A percentile compares a stretch with the other conserved stretches of the same genome.
These are phyloP conservation scores for Dioscorea cayenensis DNA, from an alignment of 116 monocot genomes.

Conservation along the genomic window DNA sequence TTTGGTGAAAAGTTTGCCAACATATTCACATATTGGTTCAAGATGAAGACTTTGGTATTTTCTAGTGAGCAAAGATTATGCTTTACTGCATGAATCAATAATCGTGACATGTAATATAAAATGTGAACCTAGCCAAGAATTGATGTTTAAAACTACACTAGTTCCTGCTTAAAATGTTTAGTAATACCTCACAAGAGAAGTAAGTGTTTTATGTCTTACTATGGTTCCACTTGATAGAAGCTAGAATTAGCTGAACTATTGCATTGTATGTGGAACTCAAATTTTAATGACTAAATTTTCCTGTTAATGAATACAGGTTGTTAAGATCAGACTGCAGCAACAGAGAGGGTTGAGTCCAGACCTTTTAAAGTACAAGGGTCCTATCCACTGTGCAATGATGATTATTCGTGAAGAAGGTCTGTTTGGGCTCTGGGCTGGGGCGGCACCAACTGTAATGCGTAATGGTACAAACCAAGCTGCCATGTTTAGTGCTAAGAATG, in stretches of 20 bases:
- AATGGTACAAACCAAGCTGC: constrained; percentile 97
- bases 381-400: constrained; percentile 77
- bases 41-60: no score
- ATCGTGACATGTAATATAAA: no score
- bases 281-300: not conserved
- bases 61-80: no score
- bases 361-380: constrained; percentile 78
- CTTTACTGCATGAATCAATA: no score
- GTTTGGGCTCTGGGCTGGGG: constrained; percentile 87
- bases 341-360: constrained; percentile 64
- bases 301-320: constrained; percentile 38
- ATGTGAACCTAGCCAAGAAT: no score
- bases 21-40: no score
- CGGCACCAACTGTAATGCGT: constrained; percentile 90
- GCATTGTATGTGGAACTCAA: not conserved
- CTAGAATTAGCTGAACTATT: not conserved
- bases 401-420: constrained; percentile 83
- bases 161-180: no score
- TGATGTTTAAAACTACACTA: no score
- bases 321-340: constrained; percentile 87
- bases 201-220: no score
- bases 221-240: not conserved
- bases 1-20: no score
- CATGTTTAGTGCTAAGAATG: constrained; percentile 94
- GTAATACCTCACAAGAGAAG: no score